Conservation (phyloP, 106 monocot genomes). For the Acorus gramineus region DNA sequence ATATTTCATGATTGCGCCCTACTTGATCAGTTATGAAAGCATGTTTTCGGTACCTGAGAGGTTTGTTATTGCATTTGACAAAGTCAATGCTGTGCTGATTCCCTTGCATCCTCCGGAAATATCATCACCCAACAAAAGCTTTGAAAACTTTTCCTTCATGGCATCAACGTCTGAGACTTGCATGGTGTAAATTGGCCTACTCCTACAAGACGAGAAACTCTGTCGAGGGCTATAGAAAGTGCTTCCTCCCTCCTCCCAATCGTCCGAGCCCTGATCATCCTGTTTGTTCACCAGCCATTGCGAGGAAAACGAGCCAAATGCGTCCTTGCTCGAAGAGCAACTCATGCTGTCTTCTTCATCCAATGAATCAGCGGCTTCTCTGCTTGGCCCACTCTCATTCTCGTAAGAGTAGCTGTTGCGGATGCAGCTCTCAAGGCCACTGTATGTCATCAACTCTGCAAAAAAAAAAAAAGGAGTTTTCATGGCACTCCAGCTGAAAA, state of each 20-base stretch:
- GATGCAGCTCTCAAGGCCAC: conserved; percentile 77
- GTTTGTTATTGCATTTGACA: conserved; percentile 78
- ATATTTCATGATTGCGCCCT: no score
- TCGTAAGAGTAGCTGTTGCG: conserved; percentile 56
- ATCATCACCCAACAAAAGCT: conserved; percentile 83
- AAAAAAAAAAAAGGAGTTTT: neutral
- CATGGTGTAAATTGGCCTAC: conserved; percentile 51
- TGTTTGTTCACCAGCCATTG: conserved; percentile 32
- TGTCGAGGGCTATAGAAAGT: conserved; percentile 14
- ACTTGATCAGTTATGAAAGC: no score
- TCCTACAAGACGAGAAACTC: conserved; percentile 32
- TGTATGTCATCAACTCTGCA: conserved; percentile 83
- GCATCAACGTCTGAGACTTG: conserved; percentile 47
- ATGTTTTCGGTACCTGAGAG: conserved; percentile 52
- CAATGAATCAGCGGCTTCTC: conserved; percentile 37
- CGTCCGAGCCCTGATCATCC: conserved; percentile 35
- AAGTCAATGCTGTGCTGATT: conserved; percentile 53
- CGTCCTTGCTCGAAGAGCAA: conserved; percentile 75
- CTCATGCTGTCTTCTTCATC: conserved; percentile 61
- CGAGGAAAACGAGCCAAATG: conserved; percentile 53
- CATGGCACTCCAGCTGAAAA: no score
- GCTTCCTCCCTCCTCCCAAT: conserved; percentile 26
- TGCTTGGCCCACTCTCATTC: conserved; percentile 34
- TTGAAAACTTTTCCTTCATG: conserved; percentile 90
- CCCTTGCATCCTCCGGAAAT: conserved; percentile 65